These are phyloP conservation scores for Fusarium chaquense DNA, from an alignment of 2,329 filamentous ascomycete species.

Conservation along the genomic window DNA sequence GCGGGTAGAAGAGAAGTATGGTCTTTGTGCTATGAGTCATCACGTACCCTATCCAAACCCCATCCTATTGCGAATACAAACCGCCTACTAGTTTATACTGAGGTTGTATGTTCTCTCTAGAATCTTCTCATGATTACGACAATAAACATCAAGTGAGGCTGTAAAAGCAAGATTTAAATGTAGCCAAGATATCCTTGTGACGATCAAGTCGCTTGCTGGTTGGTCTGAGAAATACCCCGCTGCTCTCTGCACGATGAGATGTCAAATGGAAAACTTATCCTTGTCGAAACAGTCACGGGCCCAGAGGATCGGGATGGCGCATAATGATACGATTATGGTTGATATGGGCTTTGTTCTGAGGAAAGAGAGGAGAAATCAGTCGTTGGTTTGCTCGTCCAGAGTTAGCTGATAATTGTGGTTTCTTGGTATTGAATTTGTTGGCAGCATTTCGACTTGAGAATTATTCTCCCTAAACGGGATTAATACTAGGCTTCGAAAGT, in stretches of 20 bases:
- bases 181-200: background rate
- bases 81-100: no score
- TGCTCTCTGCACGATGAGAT: constrained; percentile 1
- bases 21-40: background rate
- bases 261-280: background rate
- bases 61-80: background rate
- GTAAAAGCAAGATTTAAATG: background rate
- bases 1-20: background rate
- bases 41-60: no score
- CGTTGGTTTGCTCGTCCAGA: no score
- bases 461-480: no score
- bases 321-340: background rate
- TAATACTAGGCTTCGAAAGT: no score
- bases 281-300: background rate
- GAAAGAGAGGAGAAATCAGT: no score
- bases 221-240: background rate
- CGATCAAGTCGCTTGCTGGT: constrained; percentile 1
- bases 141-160: background rate
- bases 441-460: no score
- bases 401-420: no score
- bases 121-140: no score
- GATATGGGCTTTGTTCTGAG: no score
- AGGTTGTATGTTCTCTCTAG: no score
- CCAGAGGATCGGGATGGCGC: background rate
- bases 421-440: no score